Conservation (phyloP, 1,284 basidiomycete genomes). For the Puccinia hordei region DNA sequence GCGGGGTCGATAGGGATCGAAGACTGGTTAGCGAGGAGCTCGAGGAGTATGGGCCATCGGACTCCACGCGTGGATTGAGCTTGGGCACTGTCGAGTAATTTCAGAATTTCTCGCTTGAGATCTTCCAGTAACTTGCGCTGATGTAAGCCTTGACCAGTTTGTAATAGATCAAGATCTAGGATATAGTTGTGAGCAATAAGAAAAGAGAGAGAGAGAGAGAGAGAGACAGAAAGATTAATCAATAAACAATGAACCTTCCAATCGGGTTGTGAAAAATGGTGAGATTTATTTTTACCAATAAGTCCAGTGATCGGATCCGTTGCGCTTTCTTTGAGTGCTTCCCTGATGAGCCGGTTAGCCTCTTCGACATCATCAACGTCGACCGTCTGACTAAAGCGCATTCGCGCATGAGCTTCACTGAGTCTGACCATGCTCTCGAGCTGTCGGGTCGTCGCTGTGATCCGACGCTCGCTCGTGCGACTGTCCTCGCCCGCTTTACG, state of each 20-base stretch:
- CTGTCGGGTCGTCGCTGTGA: constrained; percentile 96
- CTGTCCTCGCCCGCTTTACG: constrained; percentile 88
- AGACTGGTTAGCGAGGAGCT: constrained; percentile 74
- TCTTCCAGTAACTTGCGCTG: constrained; percentile 80
- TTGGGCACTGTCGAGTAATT: constrained; percentile 66
- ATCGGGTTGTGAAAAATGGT: neutral
- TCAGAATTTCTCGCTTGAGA: constrained; percentile 72
- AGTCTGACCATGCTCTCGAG: constrained; percentile 98
- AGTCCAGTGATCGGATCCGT: constrained; percentile 64
- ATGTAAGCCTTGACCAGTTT: constrained; percentile 84
- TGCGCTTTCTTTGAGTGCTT: constrained; percentile 79
- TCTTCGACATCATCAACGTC: constrained; percentile 85
- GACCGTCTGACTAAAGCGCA: constrained; percentile 84
- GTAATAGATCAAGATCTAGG: constrained; percentile 92
- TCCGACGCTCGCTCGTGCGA: constrained; percentile 82
- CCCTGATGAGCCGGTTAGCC: constrained; percentile 86
- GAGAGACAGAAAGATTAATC: no score
- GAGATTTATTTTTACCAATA: constrained; percentile 47
- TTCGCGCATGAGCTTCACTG: constrained; percentile 91
- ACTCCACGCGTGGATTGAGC: constrained; percentile 64
- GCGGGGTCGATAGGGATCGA: constrained; percentile 72
- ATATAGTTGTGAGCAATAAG: constrained; percentile 55
- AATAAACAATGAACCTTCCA: neutral
- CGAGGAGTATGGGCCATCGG: constrained; percentile 76
- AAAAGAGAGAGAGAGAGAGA: neutral